These are phyloP conservation scores for Quercus glauca DNA, from an alignment of 306 rosid genomes.

Conservation along the genomic window DNA sequence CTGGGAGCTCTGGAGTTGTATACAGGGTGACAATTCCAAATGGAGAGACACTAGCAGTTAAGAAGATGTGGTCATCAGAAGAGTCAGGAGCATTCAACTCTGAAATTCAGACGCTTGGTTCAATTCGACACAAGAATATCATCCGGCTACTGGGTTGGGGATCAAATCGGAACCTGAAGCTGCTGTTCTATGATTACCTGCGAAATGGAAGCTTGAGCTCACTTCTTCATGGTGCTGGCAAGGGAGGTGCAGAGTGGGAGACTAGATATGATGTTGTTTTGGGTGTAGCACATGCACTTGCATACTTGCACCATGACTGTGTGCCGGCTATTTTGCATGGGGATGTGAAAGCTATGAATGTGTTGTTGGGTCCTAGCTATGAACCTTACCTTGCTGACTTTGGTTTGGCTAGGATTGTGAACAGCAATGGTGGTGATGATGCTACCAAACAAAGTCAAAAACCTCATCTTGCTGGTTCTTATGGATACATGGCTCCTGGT, in stretches of 20 bases:
- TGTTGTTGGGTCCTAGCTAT: slow-evolving; percentile 58
- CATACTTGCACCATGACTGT: slow-evolving; percentile 85
- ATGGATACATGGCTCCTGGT: slow-evolving; percentile 98
- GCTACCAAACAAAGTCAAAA: slow-evolving; percentile 37
- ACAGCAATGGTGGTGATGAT: slow-evolving; percentile 24
- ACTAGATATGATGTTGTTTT: slow-evolving; percentile 53
- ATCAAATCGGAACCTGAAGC: slow-evolving; percentile 50
- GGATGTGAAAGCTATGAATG: slow-evolving; percentile 85
- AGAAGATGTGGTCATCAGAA: slow-evolving; percentile 76
- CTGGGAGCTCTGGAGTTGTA: slow-evolving; percentile 81
- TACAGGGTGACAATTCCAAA: slow-evolving; percentile 55
- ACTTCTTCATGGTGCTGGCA: slow-evolving; percentile 61
- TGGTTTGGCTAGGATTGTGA: slow-evolving; percentile 52
- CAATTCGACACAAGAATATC: slow-evolving; percentile 68
- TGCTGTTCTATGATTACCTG: slow-evolving; percentile 70
- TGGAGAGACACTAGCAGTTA: slow-evolving; percentile 64
- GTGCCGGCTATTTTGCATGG: slow-evolving; percentile 82
- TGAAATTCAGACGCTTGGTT: slow-evolving; percentile 58
- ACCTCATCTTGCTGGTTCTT: slow-evolving; percentile 67
- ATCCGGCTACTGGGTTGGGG: slow-evolving; percentile 72
- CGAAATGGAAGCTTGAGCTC: slow-evolving; percentile 90
- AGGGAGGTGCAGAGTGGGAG: slow-evolving; percentile 73
- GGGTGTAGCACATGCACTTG: slow-evolving; percentile 77
- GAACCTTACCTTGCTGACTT: slow-evolving; percentile 78
- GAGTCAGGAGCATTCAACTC: slow-evolving; percentile 59